Base-by-base conservation (phyloP, 2,329 filamentous ascomycete genomes). In the Atkinsonella texensis region DNA sequence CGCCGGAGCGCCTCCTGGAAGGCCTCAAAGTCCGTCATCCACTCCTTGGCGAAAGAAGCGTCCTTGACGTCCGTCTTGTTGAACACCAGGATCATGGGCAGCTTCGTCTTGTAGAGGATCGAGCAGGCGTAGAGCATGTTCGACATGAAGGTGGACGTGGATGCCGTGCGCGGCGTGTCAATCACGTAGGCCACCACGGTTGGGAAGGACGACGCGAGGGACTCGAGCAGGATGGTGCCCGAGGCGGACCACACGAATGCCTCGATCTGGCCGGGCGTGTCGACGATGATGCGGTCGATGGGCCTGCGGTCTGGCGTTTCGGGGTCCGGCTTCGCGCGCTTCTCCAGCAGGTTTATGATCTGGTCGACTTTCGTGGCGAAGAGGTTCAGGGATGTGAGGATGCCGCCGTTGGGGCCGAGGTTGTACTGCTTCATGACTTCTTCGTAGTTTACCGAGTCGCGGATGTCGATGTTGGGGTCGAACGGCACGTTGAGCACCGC, bases 341-440 rank as follows among this genome's bases (percentile, higher is more conserved):
- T 97, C 72, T 98, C 93, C 2, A 98, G 74, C 10, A 98, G 77
- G 17, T 76, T 76, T 54, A 98, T 81, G 51, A 98, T 87, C 70
- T 98, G 93, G 63, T 98, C 94, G 55, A 98, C 89, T 69, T 98
- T 98, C 52, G 94, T 98, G 42, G 90, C 89, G 67, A 98, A 98
- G 28, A 98, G 80, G 67, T 98, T 98, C 47, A 98, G 74, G 11
- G 87, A 93, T 2, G 94, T 98, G 59, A 98, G 73, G 63, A 98
- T 98, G 46, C 90, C 94, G 49, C 93, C 93, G 72, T 98, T 98
- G 9, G 93, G 93, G 0, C 93, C 93, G 0, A 98, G 80, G 64
- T 96, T 96, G 70, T 96, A 97, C 71, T 97, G 90, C 71, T 91
- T 94, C 94, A 98, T 98, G 57, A 98, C 93, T 70, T 98, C 91